phyloP scores from a whole-genome alignment of 371 early-diverging fungal genomes.

The Umbelopsis sp. region DNA sequence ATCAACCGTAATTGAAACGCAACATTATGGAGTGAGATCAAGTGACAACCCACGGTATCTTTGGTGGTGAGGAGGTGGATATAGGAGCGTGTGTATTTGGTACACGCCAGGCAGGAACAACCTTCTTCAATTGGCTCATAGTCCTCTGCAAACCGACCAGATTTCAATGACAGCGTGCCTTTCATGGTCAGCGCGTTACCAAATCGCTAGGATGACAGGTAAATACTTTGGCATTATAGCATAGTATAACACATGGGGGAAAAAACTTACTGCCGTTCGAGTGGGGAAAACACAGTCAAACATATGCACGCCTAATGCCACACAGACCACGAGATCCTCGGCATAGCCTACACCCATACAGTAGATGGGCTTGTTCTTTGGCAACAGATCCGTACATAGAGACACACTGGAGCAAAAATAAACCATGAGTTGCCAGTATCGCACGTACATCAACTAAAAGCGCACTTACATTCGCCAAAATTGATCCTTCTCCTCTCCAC shows the following conservation, averaged over 20 bases:
- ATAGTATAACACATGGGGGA: background rate
- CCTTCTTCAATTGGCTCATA: conserved; percentile 79
- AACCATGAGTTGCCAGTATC: background rate
- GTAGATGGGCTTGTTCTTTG: conserved; percentile 88
- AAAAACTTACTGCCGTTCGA: conserved; percentile 82
- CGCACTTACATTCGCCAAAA: conserved; percentile 82
- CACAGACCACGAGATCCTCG: conserved; percentile 92
- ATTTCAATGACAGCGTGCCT: conserved; percentile 75
- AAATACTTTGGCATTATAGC: background rate
- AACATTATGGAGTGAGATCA: conserved; percentile 91
- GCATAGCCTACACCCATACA: conserved; percentile 99
- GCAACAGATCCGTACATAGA: conserved; percentile 84
- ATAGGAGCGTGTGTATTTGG: conserved; percentile 81
- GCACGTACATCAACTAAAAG: background rate
- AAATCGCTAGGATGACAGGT: conserved; percentile 66
- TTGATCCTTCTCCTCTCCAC: conserved; percentile 93
- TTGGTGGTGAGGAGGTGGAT: conserved; percentile 75
- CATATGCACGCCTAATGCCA: conserved; percentile 96
- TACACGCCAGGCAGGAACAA: conserved; percentile 90
- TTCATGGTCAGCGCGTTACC: conserved; percentile 88
- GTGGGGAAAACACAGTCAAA: conserved; percentile 98
- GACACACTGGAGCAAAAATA: conserved; percentile 55
- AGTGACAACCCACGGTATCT: conserved; percentile 91
- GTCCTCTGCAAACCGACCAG: conserved; percentile 68
- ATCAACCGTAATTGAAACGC: conserved; percentile 90